Conservation (phyloP, 305 asterid species). For the Fraxinus dipetala region DNA sequence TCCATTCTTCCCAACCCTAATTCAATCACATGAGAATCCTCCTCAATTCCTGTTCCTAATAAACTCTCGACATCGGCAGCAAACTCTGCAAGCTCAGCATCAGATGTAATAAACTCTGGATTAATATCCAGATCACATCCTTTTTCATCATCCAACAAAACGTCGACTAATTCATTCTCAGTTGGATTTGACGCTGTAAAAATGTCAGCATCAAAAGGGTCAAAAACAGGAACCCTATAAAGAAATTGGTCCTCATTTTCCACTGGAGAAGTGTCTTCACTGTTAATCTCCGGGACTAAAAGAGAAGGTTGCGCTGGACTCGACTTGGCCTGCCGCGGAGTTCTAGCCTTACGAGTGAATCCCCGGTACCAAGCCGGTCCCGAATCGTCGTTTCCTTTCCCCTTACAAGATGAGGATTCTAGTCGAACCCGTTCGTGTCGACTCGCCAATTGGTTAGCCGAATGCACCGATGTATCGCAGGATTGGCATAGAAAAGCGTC, state of each 20-base stretch:
- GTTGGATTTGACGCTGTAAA: slow-evolving; percentile 23
- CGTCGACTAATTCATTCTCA: slow-evolving; percentile 19
- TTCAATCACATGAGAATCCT: slow-evolving; percentile 12
- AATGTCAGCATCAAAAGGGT: slow-evolving; percentile 37
- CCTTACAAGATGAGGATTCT: slow-evolving; percentile 33
- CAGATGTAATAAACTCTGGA: slow-evolving; percentile 39
- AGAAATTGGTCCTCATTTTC: slow-evolving; percentile 53
- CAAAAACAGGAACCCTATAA: slow-evolving; percentile 56
- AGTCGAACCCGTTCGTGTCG: slow-evolving; percentile 68
- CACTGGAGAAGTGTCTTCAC: slow-evolving; percentile 35
- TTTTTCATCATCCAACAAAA: slow-evolving; percentile 22
- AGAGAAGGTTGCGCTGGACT: neutral
- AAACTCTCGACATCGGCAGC: slow-evolving; percentile 60
- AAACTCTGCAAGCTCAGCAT: slow-evolving; percentile 48
- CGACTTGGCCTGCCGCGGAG: slow-evolving; percentile 44
- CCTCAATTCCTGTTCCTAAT: slow-evolving; percentile 34
- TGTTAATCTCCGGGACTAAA: slow-evolving; percentile 56
- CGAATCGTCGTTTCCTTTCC: slow-evolving; percentile 2
- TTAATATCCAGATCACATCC: slow-evolving; percentile 31
- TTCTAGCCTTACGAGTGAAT: slow-evolving; percentile 64
- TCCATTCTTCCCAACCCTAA: neutral
- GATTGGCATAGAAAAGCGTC: slow-evolving; percentile 79
- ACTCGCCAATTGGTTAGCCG: slow-evolving; percentile 65
- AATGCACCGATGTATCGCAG: slow-evolving; percentile 64
- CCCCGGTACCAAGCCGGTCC: slow-evolving; percentile 65